Evolutionary conservation across 78 protist species (phyloP), one percentile per base, ranked within the genome.

Genomic region (Protostelium mycophagum): DNA sequence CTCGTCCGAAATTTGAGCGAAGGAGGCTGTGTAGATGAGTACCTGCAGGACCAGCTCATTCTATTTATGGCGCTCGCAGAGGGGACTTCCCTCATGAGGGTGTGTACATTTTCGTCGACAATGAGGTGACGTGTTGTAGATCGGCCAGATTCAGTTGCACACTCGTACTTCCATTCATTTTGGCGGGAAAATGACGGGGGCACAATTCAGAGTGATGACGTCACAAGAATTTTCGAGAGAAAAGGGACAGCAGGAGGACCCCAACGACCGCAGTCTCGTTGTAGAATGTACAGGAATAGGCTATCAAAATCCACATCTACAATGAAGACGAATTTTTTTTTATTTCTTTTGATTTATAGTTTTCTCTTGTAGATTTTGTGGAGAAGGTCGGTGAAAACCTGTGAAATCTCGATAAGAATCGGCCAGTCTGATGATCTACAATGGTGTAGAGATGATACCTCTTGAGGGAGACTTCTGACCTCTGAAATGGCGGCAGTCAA

Each of bases 31-130:
- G 90, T 94, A 34, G 97, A 96, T 84, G 97, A 95, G 89, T 92
- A 92, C 83, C 84, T 91, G 23, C 97, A 95, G 89, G 97, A 96
- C 86, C 97, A 96, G 88, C 90, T 96, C 38, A 91, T 96, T 37
- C 90, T 96, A 37, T 94, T 94, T 83, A 93, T 96, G 96, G 97
- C 97, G 0, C 89, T 96, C 28, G 97, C 97, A 36, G 90, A 90
- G 38, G 97, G 97, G n/a, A 37, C 37, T 34, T 94, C 96, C 36
- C 31, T 38, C 37, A 90, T 95, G 63, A 86, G n/a, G n/a, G n/a
- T n/a, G n/a, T n/a, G n/a, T n/a, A n/a, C n/a, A n/a, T n/a, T n/a
- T n/a, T n/a, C n/a, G n/a, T n/a, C n/a, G n/a, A n/a, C n/a, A n/a
- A n/a, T n/a, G n/a, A n/a, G n/a, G n/a, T n/a, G n/a, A n/a, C n/a